Base-by-base conservation (phyloP, 257 asterid species). In the Oldenlandia corymbosa region DNA sequence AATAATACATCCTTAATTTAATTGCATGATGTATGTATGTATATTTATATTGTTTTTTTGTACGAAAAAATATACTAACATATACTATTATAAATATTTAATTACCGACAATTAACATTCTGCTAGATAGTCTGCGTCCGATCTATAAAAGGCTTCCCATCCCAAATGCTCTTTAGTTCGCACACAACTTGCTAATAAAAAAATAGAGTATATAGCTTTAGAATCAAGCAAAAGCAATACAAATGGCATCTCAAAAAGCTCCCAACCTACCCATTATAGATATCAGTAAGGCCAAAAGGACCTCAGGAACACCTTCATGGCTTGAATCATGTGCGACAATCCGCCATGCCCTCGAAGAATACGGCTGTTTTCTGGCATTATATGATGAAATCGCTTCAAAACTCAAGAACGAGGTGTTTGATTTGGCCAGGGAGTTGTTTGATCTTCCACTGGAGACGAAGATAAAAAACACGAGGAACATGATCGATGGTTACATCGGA, bases 311-410 rank as follows among this genome's bases (percentile, higher is more conserved):
- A 49, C 49, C 47, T 48, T 72, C 80, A 42, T 85, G 90, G 87
- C 2, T 26, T 1, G 54, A 34, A 60, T 16, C 79, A 51, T 79
- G 85, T 64, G 72, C 71, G 27, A 55, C 59, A 4, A 74, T 81
- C 65, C 72, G 60, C 23, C 68, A 18, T n/a, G 85, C 90, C n/a
- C 87, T 83, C 17, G 90, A 83, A 75, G 85, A 85, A 56, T 69
- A 73, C 4, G 87, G 90, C 3, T 77, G 76, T 56, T 83, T 83
- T 21, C n/a, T 80, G 24, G 85, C 83, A 48, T 16, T 23, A 0
- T 79, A 75, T 26, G 83, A 81, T 10, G 37, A 73, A 10, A 21
- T 65, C 39, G 64, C 84, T 8, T 47, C 72, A 8, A 60, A 77
- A 28, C 70, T 74, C 24, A 79, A 71, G 58, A 54, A 64, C 37